phyloP scores from a whole-genome alignment of 345 rosid genomes.

The Bretschneidera sinensis region DNA sequence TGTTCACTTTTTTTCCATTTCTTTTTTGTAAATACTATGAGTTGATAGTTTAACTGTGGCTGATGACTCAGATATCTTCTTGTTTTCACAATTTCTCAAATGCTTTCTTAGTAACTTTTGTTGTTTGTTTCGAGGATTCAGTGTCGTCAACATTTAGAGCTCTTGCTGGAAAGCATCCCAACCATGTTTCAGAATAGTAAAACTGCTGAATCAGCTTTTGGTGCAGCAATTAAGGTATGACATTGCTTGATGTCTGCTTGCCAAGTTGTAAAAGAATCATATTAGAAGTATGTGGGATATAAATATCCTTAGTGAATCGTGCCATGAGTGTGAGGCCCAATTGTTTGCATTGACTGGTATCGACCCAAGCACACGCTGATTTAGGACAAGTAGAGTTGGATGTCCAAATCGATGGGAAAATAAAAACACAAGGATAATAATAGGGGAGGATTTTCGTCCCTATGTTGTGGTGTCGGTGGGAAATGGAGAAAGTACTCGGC shows the following conservation, averaged over 20 bases:
- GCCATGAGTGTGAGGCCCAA: background rate
- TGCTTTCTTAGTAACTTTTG: conserved; percentile 2
- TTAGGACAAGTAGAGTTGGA: too few species aligned
- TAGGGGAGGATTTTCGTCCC: too few species aligned
- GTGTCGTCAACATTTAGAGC: conserved; percentile 96
- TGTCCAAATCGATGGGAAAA: too few species aligned
- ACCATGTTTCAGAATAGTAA: conserved; percentile 80
- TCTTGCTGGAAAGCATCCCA: conserved; percentile 91
- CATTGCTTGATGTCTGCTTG: background rate
- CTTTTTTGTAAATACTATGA: background rate
- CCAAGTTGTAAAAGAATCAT: background rate
- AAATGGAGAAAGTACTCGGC: too few species aligned
- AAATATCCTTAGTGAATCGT: background rate
- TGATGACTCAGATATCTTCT: conserved; percentile 8
- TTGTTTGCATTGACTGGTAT: too few species aligned
- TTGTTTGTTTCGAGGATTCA: conserved; percentile 28
- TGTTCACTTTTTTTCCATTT: conserved; percentile 5
- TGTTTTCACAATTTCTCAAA: conserved; percentile 1
- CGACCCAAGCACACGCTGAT: too few species aligned
- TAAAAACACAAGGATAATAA: too few species aligned
- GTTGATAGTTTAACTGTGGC: background rate
- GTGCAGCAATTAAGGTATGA: conserved; percentile 92
- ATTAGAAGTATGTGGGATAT: background rate
- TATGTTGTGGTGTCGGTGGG: too few species aligned
- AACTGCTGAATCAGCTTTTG: conserved; percentile 94